Conservation (phyloP, 139 green algal genomes). For the Chlorella sp. region DNA sequence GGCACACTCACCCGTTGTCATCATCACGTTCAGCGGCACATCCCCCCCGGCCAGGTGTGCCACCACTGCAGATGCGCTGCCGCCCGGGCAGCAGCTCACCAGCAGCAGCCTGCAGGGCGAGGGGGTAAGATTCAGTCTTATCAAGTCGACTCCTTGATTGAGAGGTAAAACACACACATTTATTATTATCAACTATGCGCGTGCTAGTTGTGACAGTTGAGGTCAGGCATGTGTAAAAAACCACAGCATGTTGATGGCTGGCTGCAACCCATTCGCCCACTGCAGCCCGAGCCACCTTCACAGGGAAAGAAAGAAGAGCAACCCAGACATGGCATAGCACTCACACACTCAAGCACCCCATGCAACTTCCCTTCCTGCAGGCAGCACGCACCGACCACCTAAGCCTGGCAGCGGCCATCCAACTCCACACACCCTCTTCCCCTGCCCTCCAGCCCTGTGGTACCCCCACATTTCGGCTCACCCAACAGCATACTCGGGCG, state of each 20-base stretch:
- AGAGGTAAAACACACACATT: no score
- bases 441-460: not conserved
- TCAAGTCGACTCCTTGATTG: no score
- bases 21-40: constrained; percentile 36
- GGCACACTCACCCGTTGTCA: constrained; percentile 53
- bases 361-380: not conserved
- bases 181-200: no score
- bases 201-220: no score
- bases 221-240: no score
- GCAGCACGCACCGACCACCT: no score
- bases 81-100: constrained; percentile 68
- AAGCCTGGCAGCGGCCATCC: not conserved
- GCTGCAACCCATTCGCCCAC: no score
- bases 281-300: no score
- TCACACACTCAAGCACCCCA: not conserved
- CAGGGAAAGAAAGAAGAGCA: not conserved
- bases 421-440: not conserved
- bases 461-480: not conserved
- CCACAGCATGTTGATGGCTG: no score
- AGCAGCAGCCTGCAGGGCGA: constrained; percentile 56
- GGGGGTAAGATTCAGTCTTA: no score
- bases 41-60: constrained; percentile 73
- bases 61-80: constrained; percentile 83
- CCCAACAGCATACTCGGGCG: constrained; percentile 54
- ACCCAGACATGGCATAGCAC: no score